Conservation (phyloP, 192 early-diverging fungal species). For the Borealophlyctis nickersoniae region DNA sequence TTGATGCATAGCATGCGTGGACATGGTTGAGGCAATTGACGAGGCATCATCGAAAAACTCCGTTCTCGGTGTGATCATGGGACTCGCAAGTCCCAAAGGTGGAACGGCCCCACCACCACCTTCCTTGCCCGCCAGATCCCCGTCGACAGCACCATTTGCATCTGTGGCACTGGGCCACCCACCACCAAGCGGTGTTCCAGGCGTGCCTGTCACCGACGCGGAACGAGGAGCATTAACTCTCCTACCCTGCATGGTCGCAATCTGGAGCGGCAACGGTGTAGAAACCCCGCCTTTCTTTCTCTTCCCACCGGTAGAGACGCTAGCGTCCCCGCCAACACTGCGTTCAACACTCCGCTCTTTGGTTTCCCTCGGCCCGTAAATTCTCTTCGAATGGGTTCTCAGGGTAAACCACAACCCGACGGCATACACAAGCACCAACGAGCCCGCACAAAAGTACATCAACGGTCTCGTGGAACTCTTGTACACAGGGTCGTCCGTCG, state of each 20-base stretch:
- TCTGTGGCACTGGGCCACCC: neutral
- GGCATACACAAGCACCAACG: constrained; percentile 76
- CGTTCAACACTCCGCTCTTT: neutral
- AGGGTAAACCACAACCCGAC: constrained; percentile 93
- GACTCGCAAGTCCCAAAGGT: neutral
- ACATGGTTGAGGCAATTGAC: neutral
- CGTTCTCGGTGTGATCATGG: neutral
- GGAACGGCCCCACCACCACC: no score
- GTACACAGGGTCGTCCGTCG: constrained; percentile 79
- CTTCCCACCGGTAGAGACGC: constrained; percentile 1
- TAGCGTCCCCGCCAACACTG: constrained; percentile 26
- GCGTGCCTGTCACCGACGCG: neutral
- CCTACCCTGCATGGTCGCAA: no score
- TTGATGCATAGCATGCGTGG: neutral
- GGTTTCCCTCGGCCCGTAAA: constrained; percentile 55
- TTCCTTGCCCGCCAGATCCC: no score
- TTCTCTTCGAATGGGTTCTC: constrained; percentile 81
- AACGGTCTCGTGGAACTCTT: constrained; percentile 72
- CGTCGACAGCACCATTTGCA: neutral
- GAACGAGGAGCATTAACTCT: no score
- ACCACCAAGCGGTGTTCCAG: neutral
- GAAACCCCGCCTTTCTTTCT: constrained; percentile 1
- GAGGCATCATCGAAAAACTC: constrained; percentile 23
- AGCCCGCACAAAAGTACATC: constrained; percentile 80
- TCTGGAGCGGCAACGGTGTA: neutral